Evolutionary conservation across 768 basidiomycete species (phyloP).

Genomic region (Pisolithus albus): DNA sequence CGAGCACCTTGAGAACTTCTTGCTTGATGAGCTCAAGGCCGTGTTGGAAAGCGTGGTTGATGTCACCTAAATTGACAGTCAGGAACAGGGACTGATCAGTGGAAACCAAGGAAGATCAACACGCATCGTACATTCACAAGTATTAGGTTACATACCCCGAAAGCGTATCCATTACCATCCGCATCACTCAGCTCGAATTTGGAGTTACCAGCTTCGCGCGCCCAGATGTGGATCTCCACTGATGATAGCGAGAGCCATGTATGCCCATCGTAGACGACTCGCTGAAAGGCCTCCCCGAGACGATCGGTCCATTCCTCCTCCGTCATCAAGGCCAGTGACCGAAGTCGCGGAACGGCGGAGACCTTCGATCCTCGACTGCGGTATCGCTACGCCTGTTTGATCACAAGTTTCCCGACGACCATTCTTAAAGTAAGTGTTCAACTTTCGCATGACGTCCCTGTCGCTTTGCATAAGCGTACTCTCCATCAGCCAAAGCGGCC

Average conservation of each 20-base stretch:
- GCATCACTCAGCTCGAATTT: neutral
- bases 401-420: neutral
- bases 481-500: neutral
- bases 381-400: neutral
- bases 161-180: neutral
- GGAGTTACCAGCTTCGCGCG: neutral
- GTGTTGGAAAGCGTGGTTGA: neutral
- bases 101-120: neutral
- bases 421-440: neutral
- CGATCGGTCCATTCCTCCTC: conserved; percentile 9
- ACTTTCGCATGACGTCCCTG: neutral
- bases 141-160: neutral
- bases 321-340: neutral
- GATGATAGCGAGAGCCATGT: neutral
- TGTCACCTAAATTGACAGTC: neutral
- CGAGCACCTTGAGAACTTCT: too few species aligned
- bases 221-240: neutral
- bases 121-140: neutral
- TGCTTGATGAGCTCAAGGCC: neutral
- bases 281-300: conserved; percentile 16
- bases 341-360: neutral
- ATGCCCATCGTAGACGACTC: neutral
- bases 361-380: neutral
- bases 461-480: neutral
- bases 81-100: neutral